Evolutionary conservation across 1,139 yeast genomes (phyloP), one percentile per base, ranked within the genome.

Genomic region (Hanseniaspora sp.): DNA sequence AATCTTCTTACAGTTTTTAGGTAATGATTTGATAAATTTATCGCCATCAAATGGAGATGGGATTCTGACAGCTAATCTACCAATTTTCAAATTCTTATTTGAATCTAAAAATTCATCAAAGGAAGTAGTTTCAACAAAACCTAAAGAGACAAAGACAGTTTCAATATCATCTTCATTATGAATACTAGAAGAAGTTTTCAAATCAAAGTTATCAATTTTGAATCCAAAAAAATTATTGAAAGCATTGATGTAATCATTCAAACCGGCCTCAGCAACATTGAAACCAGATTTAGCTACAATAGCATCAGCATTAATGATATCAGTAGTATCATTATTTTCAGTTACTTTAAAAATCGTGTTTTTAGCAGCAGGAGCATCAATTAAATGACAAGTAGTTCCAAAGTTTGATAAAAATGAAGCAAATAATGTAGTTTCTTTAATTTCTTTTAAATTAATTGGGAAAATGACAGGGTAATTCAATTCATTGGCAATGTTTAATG

Each of bases 121-220:
- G 6, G 46, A 34, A 3, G 54, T 42, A 13, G 54, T 44, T 40
- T 51, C 54, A 12, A 47, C 33, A 28, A 45, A 43, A 33, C 96
- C 95, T 63, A 83, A 82, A 41, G 82, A 75, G 34, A 88, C 92
- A 65, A 86, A 79, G 15, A 90, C 86, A 35, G 83, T 78, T 48
- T 78, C 77, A 8, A 95, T 82, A 56, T 71, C 67, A 11, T 69
- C 65, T 56, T 73, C 71, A 4, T 23, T 23, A 3, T 23, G 23
- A 23, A 23, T 23, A 55, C 96, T 96, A 57, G 67, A 67, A 23
- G 40, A 9, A 12, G 48, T 30, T 15, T 45, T 51, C 68, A 83
- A 86, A 67, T 86, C 86, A 54, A 67, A 65, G 46, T 65, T 65
- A 48, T 62, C 61, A 52, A 51, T 82, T 34, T 71, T 17, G 41